A percentile compares a stretch with the other conserved stretches of the same genome.
phyloP scores from a whole-genome alignment of 345 rosid species.

The Eutrema heterophyllum region DNA sequence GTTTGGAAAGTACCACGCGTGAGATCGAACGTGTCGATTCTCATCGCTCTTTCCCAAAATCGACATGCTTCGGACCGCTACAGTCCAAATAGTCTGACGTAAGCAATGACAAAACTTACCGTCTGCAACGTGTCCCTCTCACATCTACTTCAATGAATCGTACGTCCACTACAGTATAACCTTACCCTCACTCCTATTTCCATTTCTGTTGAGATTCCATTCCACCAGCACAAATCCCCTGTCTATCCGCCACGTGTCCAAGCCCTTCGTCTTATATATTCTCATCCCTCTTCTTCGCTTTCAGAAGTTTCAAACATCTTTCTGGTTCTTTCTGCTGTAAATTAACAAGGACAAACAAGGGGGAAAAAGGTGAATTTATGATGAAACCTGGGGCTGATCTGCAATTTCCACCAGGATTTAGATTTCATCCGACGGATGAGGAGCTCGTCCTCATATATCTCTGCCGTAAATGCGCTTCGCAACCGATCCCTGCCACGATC shows the following conservation, averaged over 20 bases:
- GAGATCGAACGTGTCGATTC: slow-evolving; percentile 23
- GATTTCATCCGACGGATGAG: slow-evolving; percentile 97
- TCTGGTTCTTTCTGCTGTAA: background rate
- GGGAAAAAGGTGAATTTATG: slow-evolving; percentile 7
- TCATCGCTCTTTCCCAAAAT: slow-evolving; percentile 9
- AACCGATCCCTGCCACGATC: slow-evolving; percentile 63
- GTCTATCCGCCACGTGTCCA: slow-evolving; percentile 37
- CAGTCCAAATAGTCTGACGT: slow-evolving; percentile 65
- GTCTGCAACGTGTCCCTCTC: slow-evolving; percentile 53
- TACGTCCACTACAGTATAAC: slow-evolving; percentile 15
- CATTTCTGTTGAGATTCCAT: slow-evolving; percentile 18
- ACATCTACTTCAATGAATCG: slow-evolving; percentile 4
- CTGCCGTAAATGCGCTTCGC: slow-evolving; percentile 77
- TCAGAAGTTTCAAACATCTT: slow-evolving; percentile 64
- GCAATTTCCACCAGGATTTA: slow-evolving; percentile 83
- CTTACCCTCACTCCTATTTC: slow-evolving; percentile 28
- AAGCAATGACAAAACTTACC: slow-evolving; percentile 81
- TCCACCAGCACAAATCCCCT: background rate
- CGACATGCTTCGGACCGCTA: slow-evolving; percentile 30
- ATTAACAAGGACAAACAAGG: background rate
- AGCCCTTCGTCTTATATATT: slow-evolving; percentile 41
- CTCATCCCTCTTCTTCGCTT: slow-evolving; percentile 27
- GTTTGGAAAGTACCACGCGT: slow-evolving; percentile 16
- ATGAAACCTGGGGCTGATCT: slow-evolving; percentile 42
- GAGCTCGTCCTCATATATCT: slow-evolving; percentile 92